Percentiles rank a stretch among this genome's conserved stretches.
Conservation (phyloP, 1,139 yeast species). For the Suhomyces panamericanus region DNA sequence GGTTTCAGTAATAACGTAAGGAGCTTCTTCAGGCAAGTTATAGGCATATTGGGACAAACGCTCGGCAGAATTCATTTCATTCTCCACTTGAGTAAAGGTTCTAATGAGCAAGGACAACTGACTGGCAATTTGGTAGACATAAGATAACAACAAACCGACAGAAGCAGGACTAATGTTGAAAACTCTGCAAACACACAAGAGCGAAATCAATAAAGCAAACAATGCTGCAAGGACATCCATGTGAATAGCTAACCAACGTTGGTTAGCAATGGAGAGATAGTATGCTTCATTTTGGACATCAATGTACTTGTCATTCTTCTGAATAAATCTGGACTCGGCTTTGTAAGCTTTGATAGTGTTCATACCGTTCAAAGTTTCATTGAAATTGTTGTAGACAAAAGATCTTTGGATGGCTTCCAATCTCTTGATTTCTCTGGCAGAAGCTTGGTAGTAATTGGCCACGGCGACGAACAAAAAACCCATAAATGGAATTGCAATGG, state of each 20-base stretch:
- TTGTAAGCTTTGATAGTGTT: constrained; percentile 66
- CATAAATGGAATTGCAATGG: constrained; percentile 47
- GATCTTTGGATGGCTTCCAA: constrained; percentile 79
- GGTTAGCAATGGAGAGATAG: constrained; percentile 63
- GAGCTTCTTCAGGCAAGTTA: constrained; percentile 40
- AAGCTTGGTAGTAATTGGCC: constrained; percentile 62
- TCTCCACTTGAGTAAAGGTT: constrained; percentile 69
- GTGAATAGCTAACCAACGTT: constrained; percentile 75
- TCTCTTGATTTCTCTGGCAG: constrained; percentile 76
- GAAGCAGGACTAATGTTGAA: constrained; percentile 64
- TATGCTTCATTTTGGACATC: constrained; percentile 74
- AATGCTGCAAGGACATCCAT: constrained; percentile 48
- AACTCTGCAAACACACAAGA: constrained; percentile 64
- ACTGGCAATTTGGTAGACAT: constrained; percentile 52
- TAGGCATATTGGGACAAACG: constrained; percentile 70
- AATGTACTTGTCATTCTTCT: constrained; percentile 49
- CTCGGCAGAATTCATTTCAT: constrained; percentile 85
- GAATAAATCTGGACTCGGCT: constrained; percentile 49
- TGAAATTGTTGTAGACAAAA: constrained; percentile 72
- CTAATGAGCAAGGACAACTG: constrained; percentile 50
- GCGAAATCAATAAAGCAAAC: constrained; percentile 47
- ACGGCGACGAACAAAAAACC: constrained; percentile 34
- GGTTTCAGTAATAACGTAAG: constrained; percentile 44
- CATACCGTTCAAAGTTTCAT: constrained; percentile 73
- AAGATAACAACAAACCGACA: constrained; percentile 69